These are phyloP conservation scores for Rhizopogon roseolus DNA, from an alignment of 768 basidiomycete species.

Conservation along the genomic window DNA sequence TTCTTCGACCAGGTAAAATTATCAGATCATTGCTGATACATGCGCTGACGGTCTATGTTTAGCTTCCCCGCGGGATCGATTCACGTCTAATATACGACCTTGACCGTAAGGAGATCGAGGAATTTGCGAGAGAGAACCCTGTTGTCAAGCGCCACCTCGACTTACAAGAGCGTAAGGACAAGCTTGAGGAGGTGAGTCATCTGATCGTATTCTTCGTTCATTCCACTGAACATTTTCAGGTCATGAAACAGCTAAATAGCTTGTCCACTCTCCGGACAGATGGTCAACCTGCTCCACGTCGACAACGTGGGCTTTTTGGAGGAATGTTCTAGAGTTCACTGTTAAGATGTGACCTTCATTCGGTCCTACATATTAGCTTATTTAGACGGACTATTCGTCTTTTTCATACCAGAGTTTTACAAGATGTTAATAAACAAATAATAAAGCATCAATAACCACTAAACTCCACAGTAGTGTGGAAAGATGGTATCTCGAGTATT, in stretches of 20 bases:
- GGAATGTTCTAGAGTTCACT: slow-evolving; percentile 50
- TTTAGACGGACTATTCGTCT: slow-evolving; percentile 2
- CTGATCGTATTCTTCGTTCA: background rate
- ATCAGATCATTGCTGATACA: background rate
- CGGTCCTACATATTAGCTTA: background rate
- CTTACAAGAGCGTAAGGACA: slow-evolving; percentile 94
- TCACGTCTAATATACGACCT: slow-evolving; percentile 88
- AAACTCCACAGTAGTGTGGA: slow-evolving; percentile 7
- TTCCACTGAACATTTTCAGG: slow-evolving; percentile 38
- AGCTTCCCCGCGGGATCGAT: slow-evolving; percentile 99
- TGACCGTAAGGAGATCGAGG: slow-evolving; percentile 83
- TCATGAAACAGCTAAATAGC: slow-evolving; percentile 94
- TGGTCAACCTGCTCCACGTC: slow-evolving; percentile 64
- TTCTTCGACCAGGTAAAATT: slow-evolving; percentile 91
- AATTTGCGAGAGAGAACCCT: slow-evolving; percentile 96
- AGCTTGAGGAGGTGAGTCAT: slow-evolving; percentile 80
- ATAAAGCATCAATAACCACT: slow-evolving; percentile 11
- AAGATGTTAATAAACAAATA: slow-evolving; percentile 10
- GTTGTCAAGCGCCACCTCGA: slow-evolving; percentile 83
- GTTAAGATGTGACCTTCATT: background rate
- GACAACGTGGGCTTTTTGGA: slow-evolving; percentile 77
- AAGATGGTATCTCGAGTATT: slow-evolving; percentile 1
- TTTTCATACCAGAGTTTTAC: background rate
- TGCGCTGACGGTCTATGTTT: background rate
- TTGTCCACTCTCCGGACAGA: slow-evolving; percentile 86